Evolutionary conservation across 768 basidiomycete genomes (phyloP).

Genomic region (Phylloporus sp.): DNA sequence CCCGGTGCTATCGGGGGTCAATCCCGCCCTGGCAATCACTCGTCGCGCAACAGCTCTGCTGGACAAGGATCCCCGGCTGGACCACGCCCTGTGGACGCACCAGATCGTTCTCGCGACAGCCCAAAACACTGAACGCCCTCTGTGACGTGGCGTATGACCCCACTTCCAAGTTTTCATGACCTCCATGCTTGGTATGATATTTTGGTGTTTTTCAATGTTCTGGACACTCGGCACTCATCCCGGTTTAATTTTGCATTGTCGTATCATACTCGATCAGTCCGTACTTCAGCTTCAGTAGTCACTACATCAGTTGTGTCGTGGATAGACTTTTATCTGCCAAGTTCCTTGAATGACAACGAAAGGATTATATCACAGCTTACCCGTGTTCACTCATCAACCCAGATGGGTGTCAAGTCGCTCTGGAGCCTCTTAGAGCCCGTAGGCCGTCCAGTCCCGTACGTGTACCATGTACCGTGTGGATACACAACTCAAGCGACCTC

Average conservation of each 20-base stretch:
- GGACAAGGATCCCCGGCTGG: constrained; percentile 52
- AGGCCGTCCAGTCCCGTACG: constrained; percentile 88
- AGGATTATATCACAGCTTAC: neutral
- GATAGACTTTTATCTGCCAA: constrained; percentile 3
- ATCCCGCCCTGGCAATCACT: constrained; percentile 28
- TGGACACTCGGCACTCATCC: constrained; percentile 18
- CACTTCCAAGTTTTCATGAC: constrained; percentile 7
- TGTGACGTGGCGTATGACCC: constrained; percentile 9
- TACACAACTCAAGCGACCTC: constrained; percentile 1
- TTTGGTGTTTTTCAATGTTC: constrained; percentile 12
- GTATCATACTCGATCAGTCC: constrained; percentile 1
- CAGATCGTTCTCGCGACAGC: constrained; percentile 23
- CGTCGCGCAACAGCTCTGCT: constrained; percentile 50
- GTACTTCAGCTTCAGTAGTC: neutral
- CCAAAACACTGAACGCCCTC: constrained; percentile 22
- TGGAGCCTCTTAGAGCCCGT: constrained; percentile 94
- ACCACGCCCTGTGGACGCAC: constrained; percentile 30
- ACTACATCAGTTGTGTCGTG: constrained; percentile 3
- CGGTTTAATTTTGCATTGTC: constrained; percentile 17
- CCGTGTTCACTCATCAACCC: constrained; percentile 26
- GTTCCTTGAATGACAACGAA: neutral
- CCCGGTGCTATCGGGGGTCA: constrained; percentile 26
- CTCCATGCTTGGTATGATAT: constrained; percentile 9
- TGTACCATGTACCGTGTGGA: constrained; percentile 6
- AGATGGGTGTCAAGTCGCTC: constrained; percentile 92